Conservation (phyloP, 768 basidiomycete species). For the Mycena venus region DNA sequence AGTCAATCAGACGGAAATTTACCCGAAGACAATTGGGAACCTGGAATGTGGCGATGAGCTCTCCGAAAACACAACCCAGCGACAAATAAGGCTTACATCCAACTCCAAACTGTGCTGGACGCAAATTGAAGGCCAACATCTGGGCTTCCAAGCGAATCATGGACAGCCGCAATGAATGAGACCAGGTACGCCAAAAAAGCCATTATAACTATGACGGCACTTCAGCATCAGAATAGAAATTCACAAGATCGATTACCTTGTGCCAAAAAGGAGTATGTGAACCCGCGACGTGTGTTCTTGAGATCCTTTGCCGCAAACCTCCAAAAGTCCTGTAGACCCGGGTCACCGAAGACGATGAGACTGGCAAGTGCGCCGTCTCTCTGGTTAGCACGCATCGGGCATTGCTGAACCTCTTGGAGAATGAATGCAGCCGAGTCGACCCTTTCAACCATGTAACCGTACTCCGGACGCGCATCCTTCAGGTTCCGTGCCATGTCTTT, state of each 20-base stretch:
- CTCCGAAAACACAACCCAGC: too few relatives aligned
- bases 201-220: slow-evolving; percentile 17
- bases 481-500: slow-evolving; percentile 5
- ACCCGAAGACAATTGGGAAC: slow-evolving; percentile 32
- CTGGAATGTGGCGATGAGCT: too few relatives aligned
- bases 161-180: slow-evolving; percentile 25
- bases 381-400: slow-evolving; percentile 33
- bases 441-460: slow-evolving; percentile 7
- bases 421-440: slow-evolving; percentile 6
- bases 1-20: background rate
- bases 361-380: slow-evolving; percentile 19
- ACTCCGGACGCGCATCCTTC: background rate
- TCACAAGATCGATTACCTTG: slow-evolving; percentile 13
- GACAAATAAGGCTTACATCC: slow-evolving; percentile 26
- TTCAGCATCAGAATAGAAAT: background rate
- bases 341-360: slow-evolving; percentile 24
- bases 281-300: slow-evolving; percentile 27
- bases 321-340: slow-evolving; percentile 10
- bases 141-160: slow-evolving; percentile 13
- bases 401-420: too few relatives aligned
- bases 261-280: slow-evolving; percentile 18
- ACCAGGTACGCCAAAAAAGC: slow-evolving; percentile 25
- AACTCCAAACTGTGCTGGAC: slow-evolving; percentile 33
- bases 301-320: slow-evolving; percentile 1
- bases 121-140: slow-evolving; percentile 32